Conservation (phyloP, 345 rosid genomes). For the Syzygium aromaticum region DNA sequence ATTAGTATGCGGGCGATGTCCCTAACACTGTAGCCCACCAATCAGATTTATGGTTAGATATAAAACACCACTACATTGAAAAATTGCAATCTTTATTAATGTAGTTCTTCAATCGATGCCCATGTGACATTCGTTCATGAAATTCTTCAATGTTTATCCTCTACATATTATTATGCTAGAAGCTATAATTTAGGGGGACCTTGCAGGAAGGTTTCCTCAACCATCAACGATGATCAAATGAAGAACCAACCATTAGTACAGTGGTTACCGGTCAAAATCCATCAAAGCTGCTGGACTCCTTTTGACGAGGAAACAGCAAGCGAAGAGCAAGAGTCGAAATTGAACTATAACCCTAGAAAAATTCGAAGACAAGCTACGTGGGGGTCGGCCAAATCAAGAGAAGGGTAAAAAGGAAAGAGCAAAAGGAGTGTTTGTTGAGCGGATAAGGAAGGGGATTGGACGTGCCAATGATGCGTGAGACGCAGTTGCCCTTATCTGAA, state of each 20-base stretch:
- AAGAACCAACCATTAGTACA: not conserved
- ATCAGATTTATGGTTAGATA: not conserved
- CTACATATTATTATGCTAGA: not conserved
- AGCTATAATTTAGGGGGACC: not conserved
- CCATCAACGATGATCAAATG: not conserved
- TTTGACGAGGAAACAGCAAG: not conserved
- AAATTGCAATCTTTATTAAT: not conserved
- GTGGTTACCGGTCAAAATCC: not conserved
- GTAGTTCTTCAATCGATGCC: not conserved
- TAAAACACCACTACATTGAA: not conserved
- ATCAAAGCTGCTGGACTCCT: not conserved
- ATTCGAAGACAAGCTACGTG: not conserved
- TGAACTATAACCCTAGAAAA: not conserved
- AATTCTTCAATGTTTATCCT: not conserved
- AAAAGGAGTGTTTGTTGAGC: not conserved
- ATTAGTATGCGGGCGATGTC: not conserved
- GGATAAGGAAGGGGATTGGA: not conserved
- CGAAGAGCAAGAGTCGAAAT: not conserved
- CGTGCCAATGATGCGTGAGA: slow-evolving; percentile 5
- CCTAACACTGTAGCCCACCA: not conserved
- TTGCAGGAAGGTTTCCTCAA: not conserved
- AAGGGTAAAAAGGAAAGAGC: not conserved
- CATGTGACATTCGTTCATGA: not conserved
- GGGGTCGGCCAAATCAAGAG: not conserved
- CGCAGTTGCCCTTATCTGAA: slow-evolving; percentile 5